Base-by-base conservation (phyloP, 306 rosid genomes). In the Cercis canadensis region DNA sequence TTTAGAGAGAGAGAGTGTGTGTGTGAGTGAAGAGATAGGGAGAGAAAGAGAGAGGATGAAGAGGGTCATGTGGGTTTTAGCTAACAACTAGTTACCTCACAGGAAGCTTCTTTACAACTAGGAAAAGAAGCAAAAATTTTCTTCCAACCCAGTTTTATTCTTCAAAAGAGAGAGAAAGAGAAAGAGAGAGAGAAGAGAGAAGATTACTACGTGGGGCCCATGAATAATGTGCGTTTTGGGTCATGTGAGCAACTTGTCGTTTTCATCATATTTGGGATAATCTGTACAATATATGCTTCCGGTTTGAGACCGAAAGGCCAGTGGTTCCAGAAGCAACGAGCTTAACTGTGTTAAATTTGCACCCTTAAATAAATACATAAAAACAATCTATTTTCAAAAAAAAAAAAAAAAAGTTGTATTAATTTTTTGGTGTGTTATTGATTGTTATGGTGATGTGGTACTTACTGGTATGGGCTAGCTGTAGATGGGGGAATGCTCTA, bases 171-270 rank as follows among this genome's bases (percentile, higher is more conserved):
- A 68, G 61, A 65, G 73, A 77, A 72, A 68, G 45, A 32, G 37
- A 15, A 63, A 45, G 44, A 71, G 69, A 32, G 75, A 65, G 53
- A 36, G 78, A 11, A 31, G 75, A 61, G 15, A 46, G 65, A 76
- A 69, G 45, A 78, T 74, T 78, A 77, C 76, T 82, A 81, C 87
- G 81, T 75, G 88, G 87, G 96, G 80, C 80, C 92, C 90, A 81
- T 81, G 78, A 72, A 63, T 80, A 77, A 82, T 87, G 92, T 64
- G 84, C 78, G 49, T 47, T 74, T 54, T 70, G 68, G 80, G 85
- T 82, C 89, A 84, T 87, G 93, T 87, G 93, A 83, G 82, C 87
- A 79, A 75, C 68, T 81, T 74, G 89, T 90, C 92, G 57, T 83
- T 89, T 81, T 83, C 86, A 41, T 75, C 17, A 45, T 16, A 57